Evolutionary conservation across 768 basidiomycete genomes (phyloP), one percentile per base, ranked within the genome.

Genomic region (Suillus cothurnatus): DNA sequence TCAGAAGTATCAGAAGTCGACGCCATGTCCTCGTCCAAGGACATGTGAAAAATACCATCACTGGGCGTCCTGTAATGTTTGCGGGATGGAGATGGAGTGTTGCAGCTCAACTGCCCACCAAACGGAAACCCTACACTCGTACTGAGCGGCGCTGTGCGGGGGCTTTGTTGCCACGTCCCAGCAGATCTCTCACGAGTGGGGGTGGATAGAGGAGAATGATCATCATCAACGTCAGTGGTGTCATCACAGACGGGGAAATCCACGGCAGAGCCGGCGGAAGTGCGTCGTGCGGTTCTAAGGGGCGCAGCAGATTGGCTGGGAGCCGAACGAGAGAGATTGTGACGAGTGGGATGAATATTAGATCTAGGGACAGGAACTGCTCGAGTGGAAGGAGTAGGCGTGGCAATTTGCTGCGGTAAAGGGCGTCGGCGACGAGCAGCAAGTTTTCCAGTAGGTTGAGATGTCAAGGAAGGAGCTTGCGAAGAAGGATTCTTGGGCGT

Each of bases 191-290:
- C 72, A 63, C 83, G 87, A 50, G 81, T 77, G n/a, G 88, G 88
- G 0, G 89, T 88, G 28, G 83, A 79, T 31, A 85, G 84, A 9
- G 81, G 79, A 39, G 79, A 79, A n/a, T 59, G 72, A 19, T 82
- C 79, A 12, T 78, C 74, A 32, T 79, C 75, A 6, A 77, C 79
- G 53, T 88, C 87, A 47, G 84, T 88, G 68, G 84, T 82, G 69
- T 93, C 91, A 67, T 93, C 91, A 69, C 91, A 92, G 53, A 93
- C 77, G 3, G 89, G 91, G 74, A 91, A 91, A 41, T 77, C 79
- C 55, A 69, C 58, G 56, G 73, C 70, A 61, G 71, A 57, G n/a
- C 75, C 76, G 12, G 74, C 71, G 1, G 72, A 74, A 5, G 74
- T 70, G 56, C 79, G 80, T 57, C 78, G 79, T 66, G 47, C 67